Conservation (phyloP, 345 rosid species). For the Arabis alpina region DNA sequence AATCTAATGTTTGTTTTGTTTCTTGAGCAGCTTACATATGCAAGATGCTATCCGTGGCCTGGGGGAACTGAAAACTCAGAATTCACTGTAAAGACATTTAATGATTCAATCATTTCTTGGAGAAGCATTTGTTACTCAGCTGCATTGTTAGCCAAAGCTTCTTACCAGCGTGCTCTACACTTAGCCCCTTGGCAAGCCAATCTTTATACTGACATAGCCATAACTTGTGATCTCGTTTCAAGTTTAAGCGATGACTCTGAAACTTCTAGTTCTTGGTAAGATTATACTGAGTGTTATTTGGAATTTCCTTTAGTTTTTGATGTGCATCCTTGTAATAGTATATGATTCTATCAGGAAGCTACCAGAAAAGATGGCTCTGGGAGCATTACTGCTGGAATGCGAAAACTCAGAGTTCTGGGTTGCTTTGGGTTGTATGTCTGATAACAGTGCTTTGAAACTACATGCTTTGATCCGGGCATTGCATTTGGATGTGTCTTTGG, state of each 20-base stretch:
- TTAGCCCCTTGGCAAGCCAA: constrained; percentile 95
- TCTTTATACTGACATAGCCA: constrained; percentile 75
- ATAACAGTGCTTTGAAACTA: constrained; percentile 68
- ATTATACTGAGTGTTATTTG: constrained; percentile 24
- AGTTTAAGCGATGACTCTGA: constrained; percentile 47
- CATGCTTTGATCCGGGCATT: constrained; percentile 88
- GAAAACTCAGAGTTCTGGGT: constrained; percentile 85
- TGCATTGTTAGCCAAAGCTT: constrained; percentile 67
- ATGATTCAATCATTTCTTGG: constrained; percentile 69
- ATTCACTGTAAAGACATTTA: constrained; percentile 49
- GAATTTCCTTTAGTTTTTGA: constrained; percentile 32
- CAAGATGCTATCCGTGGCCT: constrained; percentile 84
- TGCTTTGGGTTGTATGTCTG: constrained; percentile 80
- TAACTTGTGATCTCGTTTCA: constrained; percentile 69
- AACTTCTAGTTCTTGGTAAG: constrained; percentile 63
- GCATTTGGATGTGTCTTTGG: constrained; percentile 85
- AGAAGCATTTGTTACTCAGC: constrained; percentile 60
- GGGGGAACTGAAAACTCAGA: constrained; percentile 45
- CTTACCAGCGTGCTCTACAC: constrained; percentile 79
- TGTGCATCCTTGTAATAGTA: constrained; percentile 32
- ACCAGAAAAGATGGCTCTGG: constrained; percentile 88
- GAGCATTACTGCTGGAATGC: constrained; percentile 83
- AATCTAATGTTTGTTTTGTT: constrained; percentile 36
- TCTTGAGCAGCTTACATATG: constrained; percentile 65
- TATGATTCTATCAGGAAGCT: constrained; percentile 73